phyloP scores from a whole-genome alignment of 805 yeast species.

The Saccharomycopsis sp. region DNA sequence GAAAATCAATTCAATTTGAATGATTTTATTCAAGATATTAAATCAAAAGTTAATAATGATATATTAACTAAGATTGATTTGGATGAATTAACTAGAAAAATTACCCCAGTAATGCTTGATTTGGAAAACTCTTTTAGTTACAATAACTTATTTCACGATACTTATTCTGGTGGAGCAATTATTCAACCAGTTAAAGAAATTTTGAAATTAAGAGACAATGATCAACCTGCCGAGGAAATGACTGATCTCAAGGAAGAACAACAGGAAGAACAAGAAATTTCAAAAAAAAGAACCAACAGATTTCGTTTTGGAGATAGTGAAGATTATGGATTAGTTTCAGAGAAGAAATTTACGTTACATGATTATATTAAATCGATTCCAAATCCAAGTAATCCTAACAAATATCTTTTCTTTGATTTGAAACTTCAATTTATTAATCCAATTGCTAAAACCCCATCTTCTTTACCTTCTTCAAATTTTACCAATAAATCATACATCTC shows the following conservation, averaged over 20 bases:
- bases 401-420: constrained; percentile 59
- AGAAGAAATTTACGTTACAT: no score
- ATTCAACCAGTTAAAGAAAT: neutral
- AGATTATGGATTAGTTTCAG: no score
- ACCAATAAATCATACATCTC: constrained; percentile 47
- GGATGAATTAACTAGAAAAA: no score
- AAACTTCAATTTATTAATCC: constrained; percentile 50
- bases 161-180: neutral
- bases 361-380: neutral
- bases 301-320: no score
- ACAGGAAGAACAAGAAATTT: no score
- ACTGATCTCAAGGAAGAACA: no score
- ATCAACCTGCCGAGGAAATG: no score
- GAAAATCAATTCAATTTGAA: constrained; percentile 25
- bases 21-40: constrained; percentile 19
- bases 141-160: constrained; percentile 18
- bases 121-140: constrained; percentile 3
- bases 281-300: no score
- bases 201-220: neutral
- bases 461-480: constrained; percentile 23
- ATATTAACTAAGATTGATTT: constrained; percentile 4
- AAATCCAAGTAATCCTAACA: constrained; percentile 17
- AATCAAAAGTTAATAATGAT: constrained; percentile 15
- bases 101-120: neutral
- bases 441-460: constrained; percentile 10